A percentile compares a stretch with the other conserved stretches of the same genome.
Evolutionary conservation across 768 basidiomycete genomes (phyloP).

Genomic region (Butyriboletus loyo): DNA sequence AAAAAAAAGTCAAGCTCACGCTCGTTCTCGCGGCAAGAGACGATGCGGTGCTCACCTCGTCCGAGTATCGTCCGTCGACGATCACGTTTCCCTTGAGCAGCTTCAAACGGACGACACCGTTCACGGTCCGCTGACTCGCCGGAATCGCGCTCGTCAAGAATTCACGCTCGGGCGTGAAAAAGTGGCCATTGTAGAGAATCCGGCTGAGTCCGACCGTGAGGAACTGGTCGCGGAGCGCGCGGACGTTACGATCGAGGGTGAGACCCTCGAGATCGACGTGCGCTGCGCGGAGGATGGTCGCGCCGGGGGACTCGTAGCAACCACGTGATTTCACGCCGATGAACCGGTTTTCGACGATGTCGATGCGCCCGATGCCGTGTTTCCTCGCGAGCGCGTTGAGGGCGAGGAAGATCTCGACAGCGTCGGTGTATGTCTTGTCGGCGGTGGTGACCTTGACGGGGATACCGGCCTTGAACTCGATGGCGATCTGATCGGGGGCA

Average conservation of each 20-base stretch:
- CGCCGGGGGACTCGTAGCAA: slow-evolving; percentile 98
- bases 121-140: slow-evolving; percentile 93
- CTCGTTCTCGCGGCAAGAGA: neutral
- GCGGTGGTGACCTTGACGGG: slow-evolving; percentile 74
- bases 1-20: neutral
- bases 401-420: slow-evolving; percentile 88
- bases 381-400: slow-evolving; percentile 91
- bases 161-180: slow-evolving; percentile 99
- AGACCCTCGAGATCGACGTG: slow-evolving; percentile 97
- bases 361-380: slow-evolving; percentile 95
- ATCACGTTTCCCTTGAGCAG: slow-evolving; percentile 96
- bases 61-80: slow-evolving; percentile 86
- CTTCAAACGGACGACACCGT: slow-evolving; percentile 86
- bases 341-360: slow-evolving; percentile 99
- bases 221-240: slow-evolving; percentile 92
- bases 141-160: slow-evolving; percentile 90
- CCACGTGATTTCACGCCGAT: slow-evolving; percentile 99
- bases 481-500: slow-evolving; percentile 71
- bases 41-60: slow-evolving; percentile 54
- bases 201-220: slow-evolving; percentile 85
- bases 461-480: slow-evolving; percentile 86
- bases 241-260: slow-evolving; percentile 96
- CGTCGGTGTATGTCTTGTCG: slow-evolving; percentile 77
- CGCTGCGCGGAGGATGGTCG: slow-evolving; percentile 91
- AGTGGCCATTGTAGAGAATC: slow-evolving; percentile 98